phyloP scores from a whole-genome alignment of 2,329 filamentous ascomycete genomes.

The Ascochyta pisi region DNA sequence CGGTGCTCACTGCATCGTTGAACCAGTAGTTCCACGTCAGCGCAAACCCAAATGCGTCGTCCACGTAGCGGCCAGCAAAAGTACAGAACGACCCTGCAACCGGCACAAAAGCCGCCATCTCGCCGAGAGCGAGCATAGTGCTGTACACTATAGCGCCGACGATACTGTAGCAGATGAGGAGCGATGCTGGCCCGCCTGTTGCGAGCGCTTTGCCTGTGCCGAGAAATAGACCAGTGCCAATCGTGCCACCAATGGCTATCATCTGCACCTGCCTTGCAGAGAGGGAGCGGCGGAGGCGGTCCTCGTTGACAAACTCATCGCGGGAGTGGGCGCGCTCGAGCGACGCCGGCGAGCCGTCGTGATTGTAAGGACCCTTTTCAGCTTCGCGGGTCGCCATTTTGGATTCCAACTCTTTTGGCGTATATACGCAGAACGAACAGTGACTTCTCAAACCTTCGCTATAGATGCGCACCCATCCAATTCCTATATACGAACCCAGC shows the following conservation, averaged over 20 bases:
- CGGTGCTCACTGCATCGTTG: conserved; percentile 41
- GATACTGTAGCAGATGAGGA: conserved; percentile 49
- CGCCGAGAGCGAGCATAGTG: conserved; percentile 48
- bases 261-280: conserved; percentile 63
- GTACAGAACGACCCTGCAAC: conserved; percentile 43
- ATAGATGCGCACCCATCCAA: neutral
- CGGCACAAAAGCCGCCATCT: conserved; percentile 49
- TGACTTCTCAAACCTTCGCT: neutral
- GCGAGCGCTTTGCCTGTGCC: conserved; percentile 62
- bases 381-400: conserved; percentile 23
- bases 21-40: conserved; percentile 45
- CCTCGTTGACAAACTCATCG: conserved; percentile 27
- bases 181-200: conserved; percentile 51
- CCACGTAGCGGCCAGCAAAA: conserved; percentile 50
- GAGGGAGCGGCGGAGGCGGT: conserved; percentile 34
- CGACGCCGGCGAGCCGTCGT: conserved; percentile 20
- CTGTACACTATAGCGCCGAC: conserved; percentile 40
- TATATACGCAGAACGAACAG: neutral
- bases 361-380: conserved; percentile 24
- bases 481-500: conserved; percentile 1
- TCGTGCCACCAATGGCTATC: conserved; percentile 67
- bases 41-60: conserved; percentile 66
- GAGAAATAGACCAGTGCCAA: conserved; percentile 67
- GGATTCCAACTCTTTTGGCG: neutral
- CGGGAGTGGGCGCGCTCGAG: conserved; percentile 18